Base-by-base conservation (phyloP, 139 green algal genomes). In the Coelastrella sp. region DNA sequence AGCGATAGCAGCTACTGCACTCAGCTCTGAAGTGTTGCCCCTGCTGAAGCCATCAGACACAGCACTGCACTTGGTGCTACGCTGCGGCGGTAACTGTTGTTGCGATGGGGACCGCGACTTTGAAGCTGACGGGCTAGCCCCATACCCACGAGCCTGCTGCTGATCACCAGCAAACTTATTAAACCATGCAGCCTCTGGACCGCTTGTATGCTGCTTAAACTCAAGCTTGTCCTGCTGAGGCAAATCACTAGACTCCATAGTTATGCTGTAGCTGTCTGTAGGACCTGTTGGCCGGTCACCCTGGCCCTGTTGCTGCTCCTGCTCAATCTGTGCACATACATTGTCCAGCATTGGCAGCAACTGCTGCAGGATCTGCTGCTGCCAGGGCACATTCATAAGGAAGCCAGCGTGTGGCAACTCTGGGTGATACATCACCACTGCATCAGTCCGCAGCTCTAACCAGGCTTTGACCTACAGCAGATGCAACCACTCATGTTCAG, bases 381-480 rank as follows among this genome's bases (percentile, higher is more conserved):
- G 91, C 91, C 84, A 90, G 71, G 59, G 68, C 60, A 92, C 59
- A 79, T 94, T 90, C 64, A 88, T 83, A 73, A 94, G 78, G 84
- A 92, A 94, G 77, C 91, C 87, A 6, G 92, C 92, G 73, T 94
- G 92, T 20, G 58, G 22, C 74, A 92, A 87, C 57, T 58, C 4
- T 5, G 79, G 89, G 90, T 93, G 78, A 61, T 78, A 61, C 83
- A 93, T 87, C 80, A 94, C 88, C 5, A 76, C 73, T 5, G 66
- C 78, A 7, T 76, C 16, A 6, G 64, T 59, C 61, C 83, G 68
- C 58, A 81, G 73, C 57, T 87, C n/a, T 54, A 88, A 54, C 83
- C 89, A 88, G 54, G 89, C 20, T 23, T 60, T 61, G 16, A 90
- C 86, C 86, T 91, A 86, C 77, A 94, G 87, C 83, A 85, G 57